Evolutionary conservation across 768 basidiomycete genomes (phyloP).

Genomic region (Lactarius vividus): DNA sequence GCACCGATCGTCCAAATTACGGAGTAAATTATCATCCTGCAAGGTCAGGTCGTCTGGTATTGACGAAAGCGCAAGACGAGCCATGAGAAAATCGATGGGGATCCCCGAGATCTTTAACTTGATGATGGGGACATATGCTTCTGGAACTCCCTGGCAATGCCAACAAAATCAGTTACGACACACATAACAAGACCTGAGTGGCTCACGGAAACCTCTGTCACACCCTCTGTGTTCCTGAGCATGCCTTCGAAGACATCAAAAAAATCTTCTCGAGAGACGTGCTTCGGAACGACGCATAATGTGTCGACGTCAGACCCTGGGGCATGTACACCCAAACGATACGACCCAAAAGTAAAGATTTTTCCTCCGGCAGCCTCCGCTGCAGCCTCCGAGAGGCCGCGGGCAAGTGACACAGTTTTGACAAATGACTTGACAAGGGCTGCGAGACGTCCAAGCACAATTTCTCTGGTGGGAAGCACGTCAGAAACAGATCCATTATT

Average conservation of each 20-base stretch:
- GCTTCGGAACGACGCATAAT: slow-evolving; percentile 95
- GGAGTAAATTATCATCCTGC: slow-evolving; percentile 85
- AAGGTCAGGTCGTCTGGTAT: slow-evolving; percentile 92
- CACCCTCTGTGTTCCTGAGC: slow-evolving; percentile 80
- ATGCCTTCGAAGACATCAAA: slow-evolving; percentile 88
- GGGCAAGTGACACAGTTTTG: slow-evolving; percentile 68
- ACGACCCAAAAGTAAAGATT: slow-evolving; percentile 99
- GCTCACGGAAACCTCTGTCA: slow-evolving; percentile 79
- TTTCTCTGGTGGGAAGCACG: slow-evolving; percentile 59
- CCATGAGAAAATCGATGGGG: slow-evolving; percentile 92
- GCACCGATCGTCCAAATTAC: slow-evolving; percentile 91
- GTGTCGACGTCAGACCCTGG: slow-evolving; percentile 98
- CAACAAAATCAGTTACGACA: slow-evolving; percentile 1
- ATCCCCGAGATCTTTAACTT: slow-evolving; percentile 89
- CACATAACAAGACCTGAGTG: neutral
- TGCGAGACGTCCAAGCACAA: slow-evolving; percentile 86
- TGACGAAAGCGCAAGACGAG: slow-evolving; percentile 77
- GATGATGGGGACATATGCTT: slow-evolving; percentile 95
- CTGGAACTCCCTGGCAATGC: slow-evolving; percentile 77
- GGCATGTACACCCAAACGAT: slow-evolving; percentile 95
- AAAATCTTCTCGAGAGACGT: slow-evolving; percentile 94
- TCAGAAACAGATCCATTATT: slow-evolving; percentile 17
- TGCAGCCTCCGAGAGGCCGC: slow-evolving; percentile 83
- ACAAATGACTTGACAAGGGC: slow-evolving; percentile 93
- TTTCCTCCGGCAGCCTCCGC: slow-evolving; percentile 93